phyloP scores from a whole-genome alignment of 1,139 yeast species.

The Yamadazyma jaroonii region DNA sequence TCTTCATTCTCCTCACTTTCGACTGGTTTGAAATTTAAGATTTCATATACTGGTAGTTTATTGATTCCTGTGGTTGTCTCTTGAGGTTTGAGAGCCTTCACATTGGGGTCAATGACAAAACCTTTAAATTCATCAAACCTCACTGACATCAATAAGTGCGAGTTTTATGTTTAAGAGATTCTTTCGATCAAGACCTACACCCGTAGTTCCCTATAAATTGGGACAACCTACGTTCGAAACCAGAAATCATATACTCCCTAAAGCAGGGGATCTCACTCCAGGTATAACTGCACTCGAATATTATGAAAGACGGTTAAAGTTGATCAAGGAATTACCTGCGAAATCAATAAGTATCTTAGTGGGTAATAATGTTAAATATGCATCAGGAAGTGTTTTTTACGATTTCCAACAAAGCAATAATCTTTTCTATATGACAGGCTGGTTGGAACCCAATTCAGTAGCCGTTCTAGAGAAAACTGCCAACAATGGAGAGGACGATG shows the following conservation, averaged over 20 bases:
- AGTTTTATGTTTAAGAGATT: slow-evolving; percentile 5
- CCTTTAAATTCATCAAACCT: slow-evolving; percentile 23
- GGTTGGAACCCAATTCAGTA: slow-evolving; percentile 89
- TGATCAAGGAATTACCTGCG: slow-evolving; percentile 58
- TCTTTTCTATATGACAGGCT: slow-evolving; percentile 82
- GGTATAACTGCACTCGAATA: slow-evolving; percentile 86
- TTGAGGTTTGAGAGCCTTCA: slow-evolving; percentile 6
- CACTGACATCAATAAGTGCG: slow-evolving; percentile 11
- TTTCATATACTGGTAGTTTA: slow-evolving; percentile 25
- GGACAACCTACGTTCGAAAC: slow-evolving; percentile 92
- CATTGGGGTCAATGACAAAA: slow-evolving; percentile 15
- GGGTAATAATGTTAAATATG: slow-evolving; percentile 70
- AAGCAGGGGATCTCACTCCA: slow-evolving; percentile 80
- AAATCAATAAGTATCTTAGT: slow-evolving; percentile 70
- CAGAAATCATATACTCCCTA: slow-evolving; percentile 67
- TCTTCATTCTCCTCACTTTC: slow-evolving; percentile 1
- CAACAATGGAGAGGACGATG: slow-evolving; percentile 48
- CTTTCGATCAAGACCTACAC: slow-evolving; percentile 18
- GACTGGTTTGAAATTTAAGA: not conserved
- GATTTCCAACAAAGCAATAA: slow-evolving; percentile 92
- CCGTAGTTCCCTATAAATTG: slow-evolving; percentile 32
- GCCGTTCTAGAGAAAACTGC: slow-evolving; percentile 63
- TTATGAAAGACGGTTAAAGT: slow-evolving; percentile 59
- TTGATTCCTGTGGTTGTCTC: slow-evolving; percentile 29
- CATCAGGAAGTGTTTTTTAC: slow-evolving; percentile 88